Evolutionary conservation across 331 rosid genomes (phyloP), one percentile per base, ranked within the genome.

Genomic region (Spiraea crenata): DNA sequence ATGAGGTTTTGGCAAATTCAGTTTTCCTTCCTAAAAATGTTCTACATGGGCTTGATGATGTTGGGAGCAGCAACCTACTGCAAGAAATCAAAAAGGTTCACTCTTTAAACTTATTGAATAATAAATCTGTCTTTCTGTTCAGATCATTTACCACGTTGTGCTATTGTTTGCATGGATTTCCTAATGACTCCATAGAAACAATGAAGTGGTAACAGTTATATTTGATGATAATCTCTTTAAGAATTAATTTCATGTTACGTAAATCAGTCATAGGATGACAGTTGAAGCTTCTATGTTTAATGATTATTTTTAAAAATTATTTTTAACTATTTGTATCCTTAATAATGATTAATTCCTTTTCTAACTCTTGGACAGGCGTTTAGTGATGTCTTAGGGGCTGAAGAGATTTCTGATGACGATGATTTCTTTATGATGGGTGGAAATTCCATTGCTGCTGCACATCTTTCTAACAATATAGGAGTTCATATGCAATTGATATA

Each of bases 401-500:
- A 79, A 78, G 84, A 85, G 78, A 77, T 90, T 74, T 81, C 85
- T 47, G 77, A 83, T 71, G 83, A 80, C 68, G 97, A 84, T 75
- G 92, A 93, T 76, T 93, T 93, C 87, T 90, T 93, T 82, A 48
- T 14, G 70, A 71, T 87, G 90, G 98, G 98, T 9, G 97, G 97
- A 69, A 80, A 87, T 83, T 93, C 98, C 61, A 88, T 93, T 63
- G 70, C 91, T 80, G 97, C 97, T 44, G 98, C 98, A 57, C 96
- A 87, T 82, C 86, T 89, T 80, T 83, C 98, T 65, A 79, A 87
- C 70, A 80, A 48, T 73, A 80, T 93, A 75, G 98, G 97, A 72
- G 73, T 85, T 79, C 89, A 90, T 78, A 81, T 90, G 96, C 87
- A 85, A 77, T 79, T 86, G 68, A 84, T 93, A 61, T 93, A 90